A percentile compares a stretch with the other conserved stretches of the same genome.
phyloP scores from a whole-genome alignment of 495 filamentous ascomycete species.

The Neurospora sp. region DNA sequence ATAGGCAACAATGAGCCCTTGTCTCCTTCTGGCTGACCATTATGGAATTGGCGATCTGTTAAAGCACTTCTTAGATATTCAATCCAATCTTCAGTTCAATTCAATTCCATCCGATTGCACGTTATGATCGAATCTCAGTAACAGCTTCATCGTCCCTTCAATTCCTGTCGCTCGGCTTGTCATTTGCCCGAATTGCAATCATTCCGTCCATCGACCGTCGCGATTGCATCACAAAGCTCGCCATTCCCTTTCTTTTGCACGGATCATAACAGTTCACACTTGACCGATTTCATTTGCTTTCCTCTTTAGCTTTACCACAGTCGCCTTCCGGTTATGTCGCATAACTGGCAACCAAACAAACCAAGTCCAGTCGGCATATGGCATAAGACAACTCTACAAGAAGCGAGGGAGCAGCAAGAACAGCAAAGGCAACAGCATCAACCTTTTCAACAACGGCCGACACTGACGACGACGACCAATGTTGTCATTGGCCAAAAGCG shows the following conservation, averaged over 20 bases:
- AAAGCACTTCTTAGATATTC: background rate
- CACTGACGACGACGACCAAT: slow-evolving; percentile 1
- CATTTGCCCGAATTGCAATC: background rate
- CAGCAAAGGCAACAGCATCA: slow-evolving; percentile 5
- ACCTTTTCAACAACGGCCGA: background rate
- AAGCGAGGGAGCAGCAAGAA: slow-evolving; percentile 2
- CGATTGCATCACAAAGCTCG: background rate
- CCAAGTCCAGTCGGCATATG: slow-evolving; percentile 8
- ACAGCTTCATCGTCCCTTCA: background rate
- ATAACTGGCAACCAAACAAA: slow-evolving; percentile 10
- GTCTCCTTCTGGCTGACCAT: background rate
- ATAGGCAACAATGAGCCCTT: background rate
- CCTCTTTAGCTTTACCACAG: background rate
- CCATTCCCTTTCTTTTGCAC: background rate
- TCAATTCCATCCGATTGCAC: background rate
- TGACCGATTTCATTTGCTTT: background rate
- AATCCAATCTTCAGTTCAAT: background rate
- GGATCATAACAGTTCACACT: background rate
- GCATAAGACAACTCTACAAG: slow-evolving; percentile 21
- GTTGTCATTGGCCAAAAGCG: slow-evolving; percentile 16
- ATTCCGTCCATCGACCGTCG: background rate
- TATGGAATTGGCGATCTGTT: background rate
- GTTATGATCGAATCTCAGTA: background rate
- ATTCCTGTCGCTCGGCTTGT: background rate
- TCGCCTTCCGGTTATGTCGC: background rate